phyloP scores from a whole-genome alignment of 169 alveolate species.

The Theileria annulata region DNA sequence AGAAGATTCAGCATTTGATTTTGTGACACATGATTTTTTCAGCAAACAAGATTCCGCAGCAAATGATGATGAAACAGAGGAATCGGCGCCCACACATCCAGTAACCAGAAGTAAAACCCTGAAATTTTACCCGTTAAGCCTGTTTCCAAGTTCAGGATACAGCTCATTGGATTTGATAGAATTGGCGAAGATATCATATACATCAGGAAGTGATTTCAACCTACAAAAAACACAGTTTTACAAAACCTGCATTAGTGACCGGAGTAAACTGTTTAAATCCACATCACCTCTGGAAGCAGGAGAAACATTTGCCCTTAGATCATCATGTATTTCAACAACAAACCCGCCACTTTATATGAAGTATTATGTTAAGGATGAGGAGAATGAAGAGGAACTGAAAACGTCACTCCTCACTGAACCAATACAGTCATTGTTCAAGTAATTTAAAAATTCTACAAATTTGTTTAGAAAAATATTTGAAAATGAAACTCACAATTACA shows the following conservation, averaged over 20 bases:
- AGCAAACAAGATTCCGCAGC: not conserved
- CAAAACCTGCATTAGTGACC: constrained; percentile 23
- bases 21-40: not conserved
- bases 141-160: constrained; percentile 25
- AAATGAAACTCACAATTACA: not conserved
- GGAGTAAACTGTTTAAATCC: constrained; percentile 39
- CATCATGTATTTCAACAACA: constrained; percentile 26
- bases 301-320: constrained; percentile 50
- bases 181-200: constrained; percentile 32
- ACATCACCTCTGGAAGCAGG: constrained; percentile 40
- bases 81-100: not conserved
- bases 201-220: constrained; percentile 47
- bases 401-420: constrained; percentile 41
- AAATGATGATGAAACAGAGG: not conserved
- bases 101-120: not conserved
- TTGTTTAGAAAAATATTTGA: constrained; percentile 43
- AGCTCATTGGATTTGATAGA: constrained; percentile 44
- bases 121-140: constrained; percentile 45
- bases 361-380: constrained; percentile 15
- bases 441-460: not conserved
- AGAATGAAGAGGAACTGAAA: not conserved
- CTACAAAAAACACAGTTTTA: constrained; percentile 22
- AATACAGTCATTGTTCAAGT: constrained; percentile 53
- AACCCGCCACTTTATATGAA: constrained; percentile 60
- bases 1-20: constrained; percentile 22